These are phyloP conservation scores for Sugiyamaella paludigena DNA, from an alignment of 1,139 yeast species.

Conservation along the genomic window DNA sequence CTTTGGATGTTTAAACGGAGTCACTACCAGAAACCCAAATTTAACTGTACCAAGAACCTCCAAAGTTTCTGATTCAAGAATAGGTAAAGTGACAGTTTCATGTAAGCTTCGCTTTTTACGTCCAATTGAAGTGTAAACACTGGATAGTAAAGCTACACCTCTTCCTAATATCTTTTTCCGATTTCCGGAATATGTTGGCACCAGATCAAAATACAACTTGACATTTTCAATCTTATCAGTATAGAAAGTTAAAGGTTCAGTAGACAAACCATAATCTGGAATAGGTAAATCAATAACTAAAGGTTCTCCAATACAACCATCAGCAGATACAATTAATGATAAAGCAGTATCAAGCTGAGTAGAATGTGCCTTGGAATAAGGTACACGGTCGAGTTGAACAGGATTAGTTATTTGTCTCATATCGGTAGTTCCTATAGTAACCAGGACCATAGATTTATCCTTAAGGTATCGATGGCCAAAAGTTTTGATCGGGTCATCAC, in stretches of 20 bases:
- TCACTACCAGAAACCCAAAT: slow-evolving; percentile 72
- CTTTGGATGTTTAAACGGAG: slow-evolving; percentile 70
- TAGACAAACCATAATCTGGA: slow-evolving; percentile 73
- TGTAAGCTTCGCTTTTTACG: slow-evolving; percentile 64
- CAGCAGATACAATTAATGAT: slow-evolving; percentile 63
- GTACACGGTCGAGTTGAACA: slow-evolving; percentile 68
- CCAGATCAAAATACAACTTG: slow-evolving; percentile 76
- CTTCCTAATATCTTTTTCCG: slow-evolving; percentile 66
- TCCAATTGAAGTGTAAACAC: slow-evolving; percentile 69
- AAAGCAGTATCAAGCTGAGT: slow-evolving; percentile 88
- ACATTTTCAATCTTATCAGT: slow-evolving; percentile 49
- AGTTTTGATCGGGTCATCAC: slow-evolving; percentile 50
- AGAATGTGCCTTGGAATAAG: slow-evolving; percentile 68
- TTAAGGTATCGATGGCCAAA: slow-evolving; percentile 80
- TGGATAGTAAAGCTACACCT: slow-evolving; percentile 73
- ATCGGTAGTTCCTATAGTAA: slow-evolving; percentile 87
- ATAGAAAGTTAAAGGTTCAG: slow-evolving; percentile 80
- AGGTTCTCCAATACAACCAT: slow-evolving; percentile 55
- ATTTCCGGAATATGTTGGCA: slow-evolving; percentile 78
- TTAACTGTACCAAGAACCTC: slow-evolving; percentile 74
- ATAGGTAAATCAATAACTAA: slow-evolving; percentile 76
- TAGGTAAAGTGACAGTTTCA: slow-evolving; percentile 70
- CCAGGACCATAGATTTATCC: slow-evolving; percentile 62
- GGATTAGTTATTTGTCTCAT: slow-evolving; percentile 59
- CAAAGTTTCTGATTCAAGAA: slow-evolving; percentile 66